phyloP scores from a whole-genome alignment of 2,329 filamentous ascomycete genomes.

The Diaporthe sp. region DNA sequence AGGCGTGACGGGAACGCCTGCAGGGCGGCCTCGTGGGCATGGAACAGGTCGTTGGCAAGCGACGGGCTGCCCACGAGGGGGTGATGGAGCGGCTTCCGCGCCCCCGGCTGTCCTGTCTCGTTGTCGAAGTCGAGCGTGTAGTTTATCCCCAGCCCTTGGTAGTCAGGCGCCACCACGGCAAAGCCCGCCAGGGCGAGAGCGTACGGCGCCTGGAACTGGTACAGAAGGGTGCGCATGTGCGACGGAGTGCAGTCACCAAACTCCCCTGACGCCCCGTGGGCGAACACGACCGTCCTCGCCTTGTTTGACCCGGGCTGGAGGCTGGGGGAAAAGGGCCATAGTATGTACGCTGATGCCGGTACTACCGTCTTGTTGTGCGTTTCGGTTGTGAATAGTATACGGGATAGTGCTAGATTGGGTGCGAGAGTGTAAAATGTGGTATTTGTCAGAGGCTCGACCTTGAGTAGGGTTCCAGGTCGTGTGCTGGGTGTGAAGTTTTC shows the following conservation, averaged over 20 bases:
- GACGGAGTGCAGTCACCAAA: slow-evolving; percentile 56
- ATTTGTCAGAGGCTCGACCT: slow-evolving; percentile 56
- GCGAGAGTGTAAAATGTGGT: slow-evolving; percentile 55
- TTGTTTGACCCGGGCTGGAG: slow-evolving; percentile 31
- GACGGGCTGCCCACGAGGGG: slow-evolving; percentile 55
- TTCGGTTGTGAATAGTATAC: slow-evolving; percentile 62
- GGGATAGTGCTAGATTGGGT: slow-evolving; percentile 58
- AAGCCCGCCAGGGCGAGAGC: slow-evolving; percentile 57
- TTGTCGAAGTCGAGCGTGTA: slow-evolving; percentile 23
- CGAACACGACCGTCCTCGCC: slow-evolving; percentile 56
- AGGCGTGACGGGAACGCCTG: slow-evolving; percentile 55
- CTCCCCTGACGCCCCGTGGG: slow-evolving; percentile 60
- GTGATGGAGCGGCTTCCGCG: slow-evolving; percentile 53
- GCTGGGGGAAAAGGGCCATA: slow-evolving; percentile 60
- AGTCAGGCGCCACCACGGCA: slow-evolving; percentile 60
- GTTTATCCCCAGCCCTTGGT: slow-evolving; percentile 58
- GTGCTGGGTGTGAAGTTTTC: slow-evolving; percentile 37
- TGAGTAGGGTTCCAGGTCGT: slow-evolving; percentile 54
- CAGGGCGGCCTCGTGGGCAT: slow-evolving; percentile 57
- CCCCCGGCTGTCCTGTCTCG: slow-evolving; percentile 43
- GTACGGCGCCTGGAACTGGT: slow-evolving; percentile 56
- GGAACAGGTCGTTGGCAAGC: slow-evolving; percentile 58
- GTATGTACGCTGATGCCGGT: slow-evolving; percentile 63
- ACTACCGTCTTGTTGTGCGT: slow-evolving; percentile 59
- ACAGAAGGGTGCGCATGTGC: slow-evolving; percentile 55